phyloP scores from a whole-genome alignment of 202 grass and related monocot genomes.

The Tripidium arundinaceum region DNA sequence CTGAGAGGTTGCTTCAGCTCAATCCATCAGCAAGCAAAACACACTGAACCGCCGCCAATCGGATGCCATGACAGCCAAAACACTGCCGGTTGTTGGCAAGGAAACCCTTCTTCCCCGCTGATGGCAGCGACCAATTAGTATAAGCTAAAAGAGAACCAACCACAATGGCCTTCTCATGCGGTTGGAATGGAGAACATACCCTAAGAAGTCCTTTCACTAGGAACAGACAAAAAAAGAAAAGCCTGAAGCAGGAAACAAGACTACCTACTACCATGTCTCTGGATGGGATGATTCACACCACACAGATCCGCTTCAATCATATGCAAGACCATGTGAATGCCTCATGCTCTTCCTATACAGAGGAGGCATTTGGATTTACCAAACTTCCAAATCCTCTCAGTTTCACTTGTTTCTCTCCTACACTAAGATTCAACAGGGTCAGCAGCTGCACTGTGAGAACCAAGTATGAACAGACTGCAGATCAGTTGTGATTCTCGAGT shows the following conservation, averaged over 20 bases:
- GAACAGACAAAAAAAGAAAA: conserved; percentile 26
- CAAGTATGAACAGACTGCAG: conserved; percentile 37
- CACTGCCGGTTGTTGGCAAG: not conserved
- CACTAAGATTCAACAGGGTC: conserved; percentile 36
- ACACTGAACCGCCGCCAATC: conserved; percentile 31
- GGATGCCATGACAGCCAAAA: conserved; percentile 30
- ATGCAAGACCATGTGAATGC: conserved; percentile 32
- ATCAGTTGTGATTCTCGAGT: conserved; percentile 22
- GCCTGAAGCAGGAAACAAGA: conserved; percentile 31
- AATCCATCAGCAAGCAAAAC: conserved; percentile 20
- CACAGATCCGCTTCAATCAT: conserved; percentile 24
- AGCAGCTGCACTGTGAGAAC: conserved; percentile 30
- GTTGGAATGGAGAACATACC: conserved; percentile 23
- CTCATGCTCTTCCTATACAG: conserved; percentile 42
- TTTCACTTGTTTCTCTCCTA: conserved; percentile 37
- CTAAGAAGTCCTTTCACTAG: conserved; percentile 20
- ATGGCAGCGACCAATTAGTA: conserved; percentile 30
- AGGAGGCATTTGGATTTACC: conserved; percentile 38
- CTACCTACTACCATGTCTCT: conserved; percentile 27
- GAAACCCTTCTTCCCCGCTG: conserved; percentile 28
- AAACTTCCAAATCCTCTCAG: conserved; percentile 32
- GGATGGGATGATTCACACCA: conserved; percentile 28
- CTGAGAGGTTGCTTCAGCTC: conserved; percentile 7
- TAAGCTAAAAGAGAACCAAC: conserved; percentile 27
- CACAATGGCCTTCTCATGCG: conserved; percentile 37